A percentile compares a stretch with the other conserved stretches of the same genome.
Conservation (phyloP, 345 rosid genomes). For the Geranium rotundifolium region DNA sequence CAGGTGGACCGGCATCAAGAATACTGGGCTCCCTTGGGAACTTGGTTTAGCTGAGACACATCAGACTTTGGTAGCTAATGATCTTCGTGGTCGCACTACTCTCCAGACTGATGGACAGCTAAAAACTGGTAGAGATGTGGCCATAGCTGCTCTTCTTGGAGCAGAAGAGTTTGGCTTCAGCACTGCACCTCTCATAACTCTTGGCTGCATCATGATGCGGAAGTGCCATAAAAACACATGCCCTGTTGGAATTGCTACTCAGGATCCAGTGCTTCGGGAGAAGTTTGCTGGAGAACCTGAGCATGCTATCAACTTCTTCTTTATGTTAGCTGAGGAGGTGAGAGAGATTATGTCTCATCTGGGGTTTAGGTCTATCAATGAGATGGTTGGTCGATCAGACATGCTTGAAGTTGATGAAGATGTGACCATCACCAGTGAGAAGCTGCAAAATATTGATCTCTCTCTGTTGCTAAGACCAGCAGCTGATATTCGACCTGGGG, state of each 20-base stretch:
- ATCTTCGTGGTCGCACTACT: constrained; percentile 96
- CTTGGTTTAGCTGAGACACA: constrained; percentile 99
- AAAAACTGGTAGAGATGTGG: constrained; percentile 98
- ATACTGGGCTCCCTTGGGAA: constrained; percentile 99
- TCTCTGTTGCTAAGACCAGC: constrained; percentile 84
- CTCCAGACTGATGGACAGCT: constrained; percentile 99
- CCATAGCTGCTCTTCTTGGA: constrained; percentile 94
- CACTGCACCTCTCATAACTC: constrained; percentile 97
- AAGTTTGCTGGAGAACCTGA: constrained; percentile 99
- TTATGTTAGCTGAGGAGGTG: constrained; percentile 96
- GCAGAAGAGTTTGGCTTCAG: constrained; percentile 99
- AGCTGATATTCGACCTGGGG: constrained; percentile 87
- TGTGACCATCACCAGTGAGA: constrained; percentile 64
- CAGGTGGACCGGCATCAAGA: constrained; percentile 98
- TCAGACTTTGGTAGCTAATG: constrained; percentile 96
- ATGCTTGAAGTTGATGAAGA: constrained; percentile 96
- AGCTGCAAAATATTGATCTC: constrained; percentile 80
- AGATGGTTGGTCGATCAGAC: constrained; percentile 99
- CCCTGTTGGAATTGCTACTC: constrained; percentile 99
- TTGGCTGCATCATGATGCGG: constrained; percentile 99
- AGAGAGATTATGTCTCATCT: constrained; percentile 93
- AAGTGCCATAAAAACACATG: constrained; percentile 99
- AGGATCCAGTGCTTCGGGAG: constrained; percentile 95
- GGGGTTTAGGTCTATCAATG: constrained; percentile 70
- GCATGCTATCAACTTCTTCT: constrained; percentile 93